phyloP scores from a whole-genome alignment of 2,329 filamentous ascomycete genomes.

The Fusarium duplospermum region DNA sequence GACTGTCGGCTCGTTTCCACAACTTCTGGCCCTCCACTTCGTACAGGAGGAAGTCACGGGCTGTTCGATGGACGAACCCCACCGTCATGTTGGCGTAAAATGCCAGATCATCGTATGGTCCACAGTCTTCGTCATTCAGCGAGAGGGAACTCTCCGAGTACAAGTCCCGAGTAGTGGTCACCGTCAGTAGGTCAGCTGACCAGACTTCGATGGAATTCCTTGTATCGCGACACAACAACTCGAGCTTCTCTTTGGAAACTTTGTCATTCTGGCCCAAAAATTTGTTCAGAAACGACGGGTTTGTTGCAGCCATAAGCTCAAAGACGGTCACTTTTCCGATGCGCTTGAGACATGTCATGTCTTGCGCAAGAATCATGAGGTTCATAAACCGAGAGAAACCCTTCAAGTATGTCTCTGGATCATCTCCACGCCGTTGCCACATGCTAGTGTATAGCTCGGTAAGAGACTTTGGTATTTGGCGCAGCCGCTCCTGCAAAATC shows the following conservation, averaged over 20 bases:
- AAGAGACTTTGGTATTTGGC: background rate
- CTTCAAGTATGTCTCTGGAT: background rate
- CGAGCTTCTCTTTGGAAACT: background rate
- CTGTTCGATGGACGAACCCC: background rate
- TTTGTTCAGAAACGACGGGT: background rate
- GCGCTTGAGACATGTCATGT: background rate
- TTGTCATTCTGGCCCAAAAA: background rate
- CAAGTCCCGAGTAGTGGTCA: background rate
- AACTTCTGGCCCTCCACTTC: background rate
- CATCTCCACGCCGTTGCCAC: background rate
- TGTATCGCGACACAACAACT: background rate
- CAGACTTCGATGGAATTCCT: background rate
- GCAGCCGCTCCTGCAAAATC: background rate
- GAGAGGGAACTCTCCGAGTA: too few species aligned
- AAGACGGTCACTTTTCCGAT: background rate
- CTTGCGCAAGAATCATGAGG: background rate
- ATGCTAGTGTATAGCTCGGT: background rate
- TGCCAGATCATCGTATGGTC: background rate
- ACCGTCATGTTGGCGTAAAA: background rate
- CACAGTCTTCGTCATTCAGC: background rate
- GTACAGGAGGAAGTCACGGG: background rate
- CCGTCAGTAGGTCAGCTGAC: background rate
- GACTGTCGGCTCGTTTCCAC: background rate
- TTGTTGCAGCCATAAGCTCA: background rate
- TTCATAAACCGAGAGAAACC: background rate